These are phyloP conservation scores for Vitis labrusca DNA, from an alignment of 164 flowering plant species.

Conservation along the genomic window DNA sequence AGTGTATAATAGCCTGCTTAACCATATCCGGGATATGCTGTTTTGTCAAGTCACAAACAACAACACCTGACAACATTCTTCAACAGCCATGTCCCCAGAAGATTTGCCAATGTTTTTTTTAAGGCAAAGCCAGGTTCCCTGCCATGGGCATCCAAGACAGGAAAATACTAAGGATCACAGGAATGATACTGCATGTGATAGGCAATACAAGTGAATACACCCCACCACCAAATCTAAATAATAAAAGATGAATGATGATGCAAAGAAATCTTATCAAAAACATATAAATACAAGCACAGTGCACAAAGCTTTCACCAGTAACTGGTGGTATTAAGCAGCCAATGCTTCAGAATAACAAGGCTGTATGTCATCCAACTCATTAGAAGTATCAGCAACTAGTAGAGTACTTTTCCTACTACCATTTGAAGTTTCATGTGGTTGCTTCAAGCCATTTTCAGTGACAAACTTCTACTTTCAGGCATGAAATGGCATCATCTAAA, in stretches of 20 bases:
- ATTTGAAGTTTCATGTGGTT: conserved; percentile 43
- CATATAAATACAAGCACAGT: conserved; percentile 63
- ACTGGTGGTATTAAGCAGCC: conserved; percentile 67
- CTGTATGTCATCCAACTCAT: conserved; percentile 47
- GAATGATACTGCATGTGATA: conserved; percentile 91
- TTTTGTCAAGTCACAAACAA: conserved; percentile 67
- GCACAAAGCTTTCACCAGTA: conserved; percentile 70
- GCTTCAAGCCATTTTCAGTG: conserved; percentile 52
- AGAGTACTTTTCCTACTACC: conserved; percentile 36
- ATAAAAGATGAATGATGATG: conserved; percentile 71
- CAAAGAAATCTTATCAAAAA: conserved; percentile 75
- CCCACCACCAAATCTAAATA: conserved; percentile 87
- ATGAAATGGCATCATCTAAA: conserved; percentile 79
- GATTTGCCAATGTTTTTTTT: conserved; percentile 79
- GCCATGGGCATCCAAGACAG: conserved; percentile 51
- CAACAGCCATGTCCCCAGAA: conserved; percentile 71
- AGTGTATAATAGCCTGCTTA: conserved; percentile 88
- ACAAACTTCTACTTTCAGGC: conserved; percentile 76
- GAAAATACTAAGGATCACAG: conserved; percentile 83
- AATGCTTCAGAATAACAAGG: conserved; percentile 77
- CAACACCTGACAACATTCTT: conserved; percentile 66
- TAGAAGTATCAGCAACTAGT: conserved; percentile 29
- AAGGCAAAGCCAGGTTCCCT: conserved; percentile 42
- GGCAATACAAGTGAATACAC: conserved; percentile 90
- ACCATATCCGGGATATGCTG: conserved; percentile 69